Base-by-base conservation (phyloP, 371 early-diverging fungal species). In the Paramicrosporidium saccamoebae region DNA sequence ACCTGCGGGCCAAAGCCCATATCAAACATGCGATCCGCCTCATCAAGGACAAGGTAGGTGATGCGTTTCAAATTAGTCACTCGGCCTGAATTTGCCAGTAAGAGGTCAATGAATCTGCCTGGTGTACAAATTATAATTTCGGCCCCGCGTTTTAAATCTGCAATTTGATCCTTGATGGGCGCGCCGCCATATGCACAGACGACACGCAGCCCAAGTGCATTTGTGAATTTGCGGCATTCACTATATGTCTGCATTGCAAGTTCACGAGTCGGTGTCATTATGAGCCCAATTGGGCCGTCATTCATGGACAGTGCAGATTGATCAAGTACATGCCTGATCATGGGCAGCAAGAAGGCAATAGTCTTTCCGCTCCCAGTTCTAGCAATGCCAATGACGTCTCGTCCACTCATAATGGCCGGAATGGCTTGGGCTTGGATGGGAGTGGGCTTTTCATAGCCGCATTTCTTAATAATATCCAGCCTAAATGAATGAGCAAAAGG, bases 201-300 rank as follows among this genome's bases (percentile, higher is more conserved):
- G 9, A 79, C 71, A 24, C 68, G 49, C 10, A 82, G 30, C 7
- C 63, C 63, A 24, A 81, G 46, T 2, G 57, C 55, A 41, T 69
- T 69, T 19, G 66, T 43, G 36, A 94, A 88, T 14, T 57, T 66
- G 35, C 64, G 63, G 50, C 68, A 67, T 34, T 88, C 90, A 29
- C 59, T 56, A 46, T 77, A 67, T 32, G 97, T 96, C 41, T 98
- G 98, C 13, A 79, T 72, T 0, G 97, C 92, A 20, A 98, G 50
- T 46, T 98, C 98, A 26, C 97, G 73, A 5, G 98, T 98, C 1
- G 98, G 98, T 6, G 95, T 82, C 77, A 98, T 71, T 21, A 98
- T 69, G 14, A 90, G 46, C 3, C 62, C 86, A 23, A 88, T 62
- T 3, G 95, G 92, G 0, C 92, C 92, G 21, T 94, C 92, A 29